Conservation (phyloP, 2,329 filamentous ascomycete species). For the Neophaeococcomyces aloes region DNA sequence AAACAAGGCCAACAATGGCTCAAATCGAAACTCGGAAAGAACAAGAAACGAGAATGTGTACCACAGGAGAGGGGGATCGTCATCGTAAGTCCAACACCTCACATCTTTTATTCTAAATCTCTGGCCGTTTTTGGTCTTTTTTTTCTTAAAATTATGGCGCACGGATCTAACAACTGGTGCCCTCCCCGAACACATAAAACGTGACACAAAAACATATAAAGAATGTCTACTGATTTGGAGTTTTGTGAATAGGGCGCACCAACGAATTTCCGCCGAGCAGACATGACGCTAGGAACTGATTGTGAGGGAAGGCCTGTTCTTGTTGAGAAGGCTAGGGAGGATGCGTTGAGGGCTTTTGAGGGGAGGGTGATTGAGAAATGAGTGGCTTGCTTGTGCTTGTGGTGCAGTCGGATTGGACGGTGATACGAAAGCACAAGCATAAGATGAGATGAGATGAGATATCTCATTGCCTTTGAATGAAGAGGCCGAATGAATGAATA, state of each 20-base stretch:
- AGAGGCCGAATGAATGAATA: too few species aligned
- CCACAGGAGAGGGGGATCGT: background rate
- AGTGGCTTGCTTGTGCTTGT: too few species aligned
- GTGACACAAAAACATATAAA: background rate
- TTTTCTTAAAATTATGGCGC: too few species aligned
- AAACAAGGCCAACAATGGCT: conserved; percentile 10
- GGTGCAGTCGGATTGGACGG: too few species aligned
- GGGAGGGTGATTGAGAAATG: too few species aligned
- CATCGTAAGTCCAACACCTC: background rate
- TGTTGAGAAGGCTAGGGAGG: conserved; percentile 13
- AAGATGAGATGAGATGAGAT: too few species aligned
- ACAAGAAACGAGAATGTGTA: background rate
- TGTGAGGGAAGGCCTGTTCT: conserved; percentile 26
- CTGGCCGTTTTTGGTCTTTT: too few species aligned
- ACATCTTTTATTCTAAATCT: background rate
- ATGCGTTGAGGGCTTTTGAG: conserved; percentile 6
- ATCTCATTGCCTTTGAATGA: too few species aligned
- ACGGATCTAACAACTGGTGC: too few species aligned
- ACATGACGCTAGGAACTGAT: conserved; percentile 25
- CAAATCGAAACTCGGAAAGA: conserved; percentile 8
- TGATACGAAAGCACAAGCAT: too few species aligned
- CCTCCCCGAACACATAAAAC: background rate
- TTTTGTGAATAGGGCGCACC: conserved; percentile 28
- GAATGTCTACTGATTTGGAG: conserved; percentile 1
- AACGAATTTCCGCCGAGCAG: conserved; percentile 35